Percentiles rank a stretch among this genome's conserved stretches.
These are phyloP conservation scores for Pyricularia grisea DNA, from an alignment of 2,329 filamentous ascomycete species.

Conservation along the genomic window DNA sequence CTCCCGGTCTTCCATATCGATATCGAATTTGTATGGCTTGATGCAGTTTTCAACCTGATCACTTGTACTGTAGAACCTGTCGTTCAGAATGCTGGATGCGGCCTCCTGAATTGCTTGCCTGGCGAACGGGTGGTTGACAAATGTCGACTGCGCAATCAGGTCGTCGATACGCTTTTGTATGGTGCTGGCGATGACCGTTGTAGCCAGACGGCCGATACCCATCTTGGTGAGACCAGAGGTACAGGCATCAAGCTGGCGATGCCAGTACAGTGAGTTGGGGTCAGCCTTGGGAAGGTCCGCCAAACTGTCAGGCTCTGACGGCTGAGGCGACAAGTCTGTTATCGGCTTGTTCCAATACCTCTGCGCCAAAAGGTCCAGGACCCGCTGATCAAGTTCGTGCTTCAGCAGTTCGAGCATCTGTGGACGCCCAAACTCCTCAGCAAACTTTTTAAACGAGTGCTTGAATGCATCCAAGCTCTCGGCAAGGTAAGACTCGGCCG, in stretches of 20 bases:
- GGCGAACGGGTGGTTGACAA: slow-evolving; percentile 83
- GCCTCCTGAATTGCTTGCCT: slow-evolving; percentile 89
- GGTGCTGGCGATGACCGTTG: slow-evolving; percentile 80
- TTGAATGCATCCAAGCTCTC: slow-evolving; percentile 96
- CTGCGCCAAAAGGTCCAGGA: slow-evolving; percentile 85
- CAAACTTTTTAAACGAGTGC: slow-evolving; percentile 92
- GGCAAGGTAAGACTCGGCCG: slow-evolving; percentile 91
- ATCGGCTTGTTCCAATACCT: slow-evolving; percentile 97
- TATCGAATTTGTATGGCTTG: slow-evolving; percentile 97
- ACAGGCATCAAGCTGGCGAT: slow-evolving; percentile 85
- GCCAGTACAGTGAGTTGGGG: slow-evolving; percentile 82
- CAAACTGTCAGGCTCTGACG: slow-evolving; percentile 62
- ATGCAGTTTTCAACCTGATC: slow-evolving; percentile 99
- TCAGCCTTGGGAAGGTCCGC: slow-evolving; percentile 77
- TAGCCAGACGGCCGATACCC: slow-evolving; percentile 85
- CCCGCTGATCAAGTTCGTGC: slow-evolving; percentile 84
- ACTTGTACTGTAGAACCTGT: slow-evolving; percentile 91
- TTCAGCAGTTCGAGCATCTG: slow-evolving; percentile 89
- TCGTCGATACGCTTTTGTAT: slow-evolving; percentile 76
- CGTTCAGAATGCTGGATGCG: slow-evolving; percentile 80
- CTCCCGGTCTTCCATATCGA: slow-evolving; percentile 85
- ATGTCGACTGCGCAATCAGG: slow-evolving; percentile 72
- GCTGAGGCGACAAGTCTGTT: slow-evolving; percentile 61
- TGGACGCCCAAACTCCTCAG: slow-evolving; percentile 77
- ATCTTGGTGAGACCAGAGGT: slow-evolving; percentile 86